A percentile compares a stretch with the other conserved stretches of the same genome.
phyloP scores from a whole-genome alignment of 257 asterid species.

The Sherardia arvensis region DNA sequence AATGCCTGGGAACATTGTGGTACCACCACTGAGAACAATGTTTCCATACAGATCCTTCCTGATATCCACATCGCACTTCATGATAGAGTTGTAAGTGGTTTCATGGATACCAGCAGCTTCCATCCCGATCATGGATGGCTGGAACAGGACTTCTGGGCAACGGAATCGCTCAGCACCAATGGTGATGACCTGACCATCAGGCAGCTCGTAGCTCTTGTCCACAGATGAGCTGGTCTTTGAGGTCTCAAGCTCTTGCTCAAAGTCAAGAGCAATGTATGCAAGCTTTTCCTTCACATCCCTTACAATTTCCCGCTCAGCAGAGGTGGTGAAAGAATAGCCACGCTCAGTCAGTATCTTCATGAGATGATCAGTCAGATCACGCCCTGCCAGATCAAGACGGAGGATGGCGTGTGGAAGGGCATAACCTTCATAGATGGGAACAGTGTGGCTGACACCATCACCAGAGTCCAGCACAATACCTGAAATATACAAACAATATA shows the following conservation, averaged over 20 bases:
- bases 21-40: constrained; percentile 75
- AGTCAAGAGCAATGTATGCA: constrained; percentile 75
- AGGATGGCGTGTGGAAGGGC: constrained; percentile 79
- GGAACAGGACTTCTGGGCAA: constrained; percentile 83
- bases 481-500: constrained; percentile 6
- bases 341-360: constrained; percentile 66
- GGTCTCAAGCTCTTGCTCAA: constrained; percentile 61
- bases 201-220: constrained; percentile 71
- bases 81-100: constrained; percentile 66
- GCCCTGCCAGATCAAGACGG: constrained; percentile 75
- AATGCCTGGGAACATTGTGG: constrained; percentile 72
- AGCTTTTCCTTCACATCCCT: constrained; percentile 73
- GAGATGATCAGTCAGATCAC: constrained; percentile 65
- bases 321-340: constrained; percentile 66
- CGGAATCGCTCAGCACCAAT: constrained; percentile 75
- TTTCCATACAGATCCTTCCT: constrained; percentile 75
- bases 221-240: constrained; percentile 67
- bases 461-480: constrained; percentile 82
- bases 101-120: constrained; percentile 80
- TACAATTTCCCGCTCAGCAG: constrained; percentile 79
- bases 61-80: constrained; percentile 79
- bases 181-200: constrained; percentile 78
- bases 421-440: constrained; percentile 73
- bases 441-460: constrained; percentile 83
- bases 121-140: constrained; percentile 77